Evolutionary conservation across 2,329 filamentous ascomycete species (phyloP).

Genomic region (Pseudocercospora crystallina): DNA sequence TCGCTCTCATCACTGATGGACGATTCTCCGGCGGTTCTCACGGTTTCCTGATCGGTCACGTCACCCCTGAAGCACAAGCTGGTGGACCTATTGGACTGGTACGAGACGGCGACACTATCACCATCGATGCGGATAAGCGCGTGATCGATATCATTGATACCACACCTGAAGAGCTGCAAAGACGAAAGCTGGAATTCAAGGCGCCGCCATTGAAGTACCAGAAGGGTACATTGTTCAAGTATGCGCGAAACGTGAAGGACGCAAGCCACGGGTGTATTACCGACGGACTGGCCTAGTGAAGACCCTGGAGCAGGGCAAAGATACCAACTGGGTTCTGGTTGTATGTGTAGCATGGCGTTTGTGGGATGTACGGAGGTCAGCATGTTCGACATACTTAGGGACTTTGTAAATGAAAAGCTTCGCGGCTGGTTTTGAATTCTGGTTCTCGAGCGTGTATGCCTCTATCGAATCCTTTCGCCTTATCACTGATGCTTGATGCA

Average conservation of each 20-base stretch:
- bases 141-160: constrained; percentile 64
- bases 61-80: constrained; percentile 82
- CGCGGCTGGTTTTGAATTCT: no score
- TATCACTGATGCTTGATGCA: no score
- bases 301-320: no score
- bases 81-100: constrained; percentile 83
- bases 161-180: constrained; percentile 60
- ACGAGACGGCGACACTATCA: constrained; percentile 75
- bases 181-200: constrained; percentile 52
- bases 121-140: constrained; percentile 76
- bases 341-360: no score
- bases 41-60: constrained; percentile 84
- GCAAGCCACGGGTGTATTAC: constrained; percentile 61
- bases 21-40: constrained; percentile 80
- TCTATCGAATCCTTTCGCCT: no score
- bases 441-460: no score
- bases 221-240: constrained; percentile 61
- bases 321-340: no score
- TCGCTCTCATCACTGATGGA: constrained; percentile 72
- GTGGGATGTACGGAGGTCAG: no score
- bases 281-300: constrained; percentile 35
- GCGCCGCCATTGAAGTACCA: constrained; percentile 58
- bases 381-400: no score
- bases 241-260: constrained; percentile 56
- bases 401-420: no score